A percentile compares a stretch with the other conserved stretches of the same genome.
Evolutionary conservation across 106 monocot genomes (phyloP).

Genomic region (Alisma plantagoaquatica): DNA sequence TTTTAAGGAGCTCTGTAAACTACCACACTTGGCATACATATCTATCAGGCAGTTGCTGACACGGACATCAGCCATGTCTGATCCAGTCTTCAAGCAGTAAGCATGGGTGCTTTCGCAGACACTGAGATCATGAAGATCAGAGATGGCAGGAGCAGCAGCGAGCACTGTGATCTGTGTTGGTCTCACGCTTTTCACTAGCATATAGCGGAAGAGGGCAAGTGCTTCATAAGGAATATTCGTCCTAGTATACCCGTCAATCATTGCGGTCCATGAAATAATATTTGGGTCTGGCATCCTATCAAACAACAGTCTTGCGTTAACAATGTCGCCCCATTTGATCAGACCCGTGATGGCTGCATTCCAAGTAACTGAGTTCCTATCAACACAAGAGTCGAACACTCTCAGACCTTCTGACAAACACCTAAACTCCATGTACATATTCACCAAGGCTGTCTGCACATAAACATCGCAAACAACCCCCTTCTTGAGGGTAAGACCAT

Average conservation of each 20-base stretch:
- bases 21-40: conserved; percentile 73
- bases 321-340: conserved; percentile 34
- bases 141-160: conserved; percentile 49
- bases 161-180: conserved; percentile 68
- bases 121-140: conserved; percentile 20
- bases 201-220: conserved; percentile 29
- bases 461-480: conserved; percentile 48
- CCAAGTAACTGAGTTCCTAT: conserved; percentile 51
- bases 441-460: conserved; percentile 46
- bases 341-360: conserved; percentile 59
- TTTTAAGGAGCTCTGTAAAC: conserved; percentile 19
- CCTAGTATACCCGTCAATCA: conserved; percentile 66
- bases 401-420: conserved; percentile 20
- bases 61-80: conserved; percentile 30
- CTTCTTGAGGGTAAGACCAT: conserved; percentile 27
- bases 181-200: conserved; percentile 22
- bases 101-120: conserved; percentile 33
- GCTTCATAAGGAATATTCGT: conserved; percentile 17
- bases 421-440: conserved; percentile 37
- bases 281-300: conserved; percentile 37
- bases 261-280: conserved; percentile 65
- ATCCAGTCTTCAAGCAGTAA: conserved; percentile 33
- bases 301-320: conserved; percentile 27
- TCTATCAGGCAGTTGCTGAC: conserved; percentile 66
- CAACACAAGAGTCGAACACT: conserved; percentile 57